A percentile compares a stretch with the other conserved stretches of the same genome.
Conservation (phyloP, 306 rosid genomes). For the Betula pendula region DNA sequence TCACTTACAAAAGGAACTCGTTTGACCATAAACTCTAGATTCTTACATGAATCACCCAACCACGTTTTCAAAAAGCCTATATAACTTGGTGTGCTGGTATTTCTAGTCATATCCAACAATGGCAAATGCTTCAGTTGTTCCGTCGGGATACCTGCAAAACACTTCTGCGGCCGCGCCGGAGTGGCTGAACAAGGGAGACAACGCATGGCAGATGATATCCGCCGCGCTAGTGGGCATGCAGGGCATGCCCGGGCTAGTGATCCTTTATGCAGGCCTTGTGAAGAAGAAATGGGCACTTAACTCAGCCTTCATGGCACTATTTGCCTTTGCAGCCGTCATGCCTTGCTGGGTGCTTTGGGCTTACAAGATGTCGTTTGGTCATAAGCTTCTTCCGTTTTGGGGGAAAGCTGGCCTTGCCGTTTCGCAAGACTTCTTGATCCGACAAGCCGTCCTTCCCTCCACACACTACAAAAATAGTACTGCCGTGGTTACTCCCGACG, state of each 20-base stretch:
- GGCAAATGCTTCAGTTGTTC: constrained; percentile 14
- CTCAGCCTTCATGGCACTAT: constrained; percentile 53
- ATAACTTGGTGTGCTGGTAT: neutral
- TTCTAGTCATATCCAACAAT: neutral
- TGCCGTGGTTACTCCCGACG: neutral
- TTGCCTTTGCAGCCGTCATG: constrained; percentile 40
- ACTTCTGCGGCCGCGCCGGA: neutral
- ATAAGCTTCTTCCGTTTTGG: constrained; percentile 42
- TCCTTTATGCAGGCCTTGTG: constrained; percentile 26
- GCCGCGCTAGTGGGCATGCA: constrained; percentile 19
- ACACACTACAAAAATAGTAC: constrained; percentile 8
- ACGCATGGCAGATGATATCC: constrained; percentile 26
- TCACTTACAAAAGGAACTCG: neutral
- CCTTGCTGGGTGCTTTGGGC: constrained; percentile 42
- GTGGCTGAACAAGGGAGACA: constrained; percentile 30
- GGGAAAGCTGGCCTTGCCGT: constrained; percentile 47
- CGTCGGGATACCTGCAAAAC: constrained; percentile 11
- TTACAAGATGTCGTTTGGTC: constrained; percentile 45
- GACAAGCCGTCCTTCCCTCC: constrained; percentile 23
- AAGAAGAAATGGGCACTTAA: constrained; percentile 52
- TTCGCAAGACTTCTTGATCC: constrained; percentile 30
- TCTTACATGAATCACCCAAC: neutral
- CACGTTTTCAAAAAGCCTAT: neutral
- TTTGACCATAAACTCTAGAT: neutral
- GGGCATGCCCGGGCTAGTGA: constrained; percentile 23